phyloP scores from a whole-genome alignment of 805 yeast genomes.

The Candida succiphila region DNA sequence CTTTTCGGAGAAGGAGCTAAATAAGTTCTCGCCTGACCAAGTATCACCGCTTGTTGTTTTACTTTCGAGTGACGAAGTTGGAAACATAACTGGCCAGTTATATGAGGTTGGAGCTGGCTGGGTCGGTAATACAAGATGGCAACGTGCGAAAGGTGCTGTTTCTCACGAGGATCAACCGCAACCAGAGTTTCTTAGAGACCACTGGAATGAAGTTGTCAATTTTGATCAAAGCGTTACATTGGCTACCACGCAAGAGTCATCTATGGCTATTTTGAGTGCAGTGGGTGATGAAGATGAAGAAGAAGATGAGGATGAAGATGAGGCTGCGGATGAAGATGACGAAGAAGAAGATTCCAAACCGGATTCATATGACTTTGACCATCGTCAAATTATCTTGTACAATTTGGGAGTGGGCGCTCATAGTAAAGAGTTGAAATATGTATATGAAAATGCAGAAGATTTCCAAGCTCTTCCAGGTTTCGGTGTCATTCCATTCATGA shows the following conservation, averaged over 20 bases:
- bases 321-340: conserved; percentile 34
- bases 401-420: conserved; percentile 86
- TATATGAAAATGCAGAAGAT: conserved; percentile 64
- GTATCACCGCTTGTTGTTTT: conserved; percentile 86
- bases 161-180: conserved; percentile 40
- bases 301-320: conserved; percentile 30
- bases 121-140: conserved; percentile 93
- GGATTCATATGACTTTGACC: conserved; percentile 47
- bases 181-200: conserved; percentile 62
- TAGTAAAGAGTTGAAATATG: conserved; percentile 65
- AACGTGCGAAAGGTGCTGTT: conserved; percentile 80
- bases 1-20: conserved; percentile 69
- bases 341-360: conserved; percentile 28
- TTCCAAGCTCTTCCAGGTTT: conserved; percentile 85
- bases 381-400: conserved; percentile 70
- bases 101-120: conserved; percentile 96
- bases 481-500: conserved; percentile 83
- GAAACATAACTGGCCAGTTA: conserved; percentile 63
- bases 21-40: conserved; percentile 75
- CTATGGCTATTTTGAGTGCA: conserved; percentile 66
- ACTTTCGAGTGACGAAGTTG: conserved; percentile 61
- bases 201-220: conserved; percentile 59
- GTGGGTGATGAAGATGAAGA: conserved; percentile 40
- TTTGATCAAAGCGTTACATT: conserved; percentile 46
- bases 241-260: conserved; percentile 64